Conservation (phyloP, 1,139 yeast species). For the Saccharomyces pastorianus region DNA sequence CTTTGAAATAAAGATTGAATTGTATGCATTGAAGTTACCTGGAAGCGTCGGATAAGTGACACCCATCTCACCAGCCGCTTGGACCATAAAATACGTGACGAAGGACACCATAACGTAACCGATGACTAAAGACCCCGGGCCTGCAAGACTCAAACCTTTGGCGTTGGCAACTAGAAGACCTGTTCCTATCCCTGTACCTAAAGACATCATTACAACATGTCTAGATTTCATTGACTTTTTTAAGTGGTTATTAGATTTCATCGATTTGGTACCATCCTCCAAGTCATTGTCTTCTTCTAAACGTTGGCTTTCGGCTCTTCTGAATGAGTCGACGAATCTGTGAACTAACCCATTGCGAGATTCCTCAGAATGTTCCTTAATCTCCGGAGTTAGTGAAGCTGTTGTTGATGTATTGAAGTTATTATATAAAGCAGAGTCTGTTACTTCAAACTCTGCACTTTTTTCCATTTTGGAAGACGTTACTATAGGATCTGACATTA, state of each 20-base stretch:
- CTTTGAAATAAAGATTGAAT: conserved; percentile 55
- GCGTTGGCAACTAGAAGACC: conserved; percentile 74
- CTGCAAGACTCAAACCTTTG: conserved; percentile 54
- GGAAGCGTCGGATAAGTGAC: conserved; percentile 64
- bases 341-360: conserved; percentile 5
- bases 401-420: neutral
- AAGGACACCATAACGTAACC: conserved; percentile 62
- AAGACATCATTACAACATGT: conserved; percentile 60
- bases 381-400: neutral
- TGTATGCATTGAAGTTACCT: conserved; percentile 68
- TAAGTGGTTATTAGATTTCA: conserved; percentile 21
- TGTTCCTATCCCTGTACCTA: conserved; percentile 80
- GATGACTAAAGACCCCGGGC: conserved; percentile 68
- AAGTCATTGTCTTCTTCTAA: conserved; percentile 10
- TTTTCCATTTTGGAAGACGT: conserved; percentile 4
- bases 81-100: conserved; percentile 63
- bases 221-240: conserved; percentile 43
- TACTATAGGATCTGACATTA: neutral
- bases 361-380: neutral
- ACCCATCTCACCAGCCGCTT: conserved; percentile 76
- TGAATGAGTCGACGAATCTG: conserved; percentile 25
- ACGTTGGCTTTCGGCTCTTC: conserved; percentile 13
- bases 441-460: neutral
- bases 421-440: neutral
- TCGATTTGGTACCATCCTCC: conserved; percentile 14